Evolutionary conservation across 164 flowering plant species (phyloP), one percentile per base, ranked within the genome.

Genomic region (Euptelea pleiosperma): DNA sequence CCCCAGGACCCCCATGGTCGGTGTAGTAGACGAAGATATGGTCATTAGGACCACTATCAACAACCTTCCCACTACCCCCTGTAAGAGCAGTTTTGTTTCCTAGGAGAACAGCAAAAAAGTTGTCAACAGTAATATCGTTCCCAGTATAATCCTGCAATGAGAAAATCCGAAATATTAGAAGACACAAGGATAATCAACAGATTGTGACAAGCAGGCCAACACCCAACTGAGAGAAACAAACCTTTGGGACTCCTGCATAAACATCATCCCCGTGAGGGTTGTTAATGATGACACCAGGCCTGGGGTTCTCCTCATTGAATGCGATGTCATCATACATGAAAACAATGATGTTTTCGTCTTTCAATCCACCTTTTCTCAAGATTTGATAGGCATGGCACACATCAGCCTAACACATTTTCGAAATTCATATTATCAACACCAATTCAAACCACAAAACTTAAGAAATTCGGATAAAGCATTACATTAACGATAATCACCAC

Each of bases 261-360:
- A 89, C 87, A 71, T 89, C 96, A 7, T 61, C 74, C 19, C 95
- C 95, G 47, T 77, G 62, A 11, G 98, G 98, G 30, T 65, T 72
- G 67, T 91, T 89, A 57, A 91, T 85, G 51, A 91, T 79, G 63
- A 82, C 71, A 22, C 98, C 98, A 36, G 77, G 84, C 62, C 86
- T 72, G 9, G 96, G 98, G 62, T 91, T 91, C 58, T 83, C 85
- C 61, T 61, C 73, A 60, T 81, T 70, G 58, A 41, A 50, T 52
- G 98, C 96, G 54, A 91, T 91, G 65, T 91, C 97, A 67, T 91
- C 97, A 57, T 91, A 88, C 96, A 85, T 86, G 75, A 89, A 84
- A 45, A 86, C 87, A 46, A 88, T 58, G 14, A 89, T 89, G 62
- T 91, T 91, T 66, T 91, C 91, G 58, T 91, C 98, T 65, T 91